phyloP scores from a whole-genome alignment of 495 filamentous ascomycete species.

The Lasiosphaeris hirsuta region DNA sequence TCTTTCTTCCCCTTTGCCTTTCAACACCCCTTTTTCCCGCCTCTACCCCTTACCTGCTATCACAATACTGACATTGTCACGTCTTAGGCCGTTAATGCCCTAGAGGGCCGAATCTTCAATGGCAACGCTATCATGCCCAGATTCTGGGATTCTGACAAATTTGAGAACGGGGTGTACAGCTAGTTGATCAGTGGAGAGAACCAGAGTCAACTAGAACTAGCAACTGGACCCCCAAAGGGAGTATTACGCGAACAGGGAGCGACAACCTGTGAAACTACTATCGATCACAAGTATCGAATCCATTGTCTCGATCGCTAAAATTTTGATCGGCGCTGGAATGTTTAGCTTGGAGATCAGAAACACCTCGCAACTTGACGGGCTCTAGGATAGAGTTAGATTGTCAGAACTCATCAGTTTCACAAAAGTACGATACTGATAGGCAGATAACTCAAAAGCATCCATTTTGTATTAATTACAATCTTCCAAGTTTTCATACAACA shows the following conservation, averaged over 20 bases:
- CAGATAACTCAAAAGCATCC: neutral
- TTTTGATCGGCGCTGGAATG: too few relatives aligned
- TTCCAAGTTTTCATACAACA: constrained; percentile 13
- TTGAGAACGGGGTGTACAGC: constrained; percentile 66
- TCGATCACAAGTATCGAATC: too few relatives aligned
- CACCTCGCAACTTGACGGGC: too few relatives aligned
- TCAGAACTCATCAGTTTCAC: too few relatives aligned
- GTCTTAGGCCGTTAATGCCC: constrained; percentile 78
- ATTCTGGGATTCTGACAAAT: constrained; percentile 78
- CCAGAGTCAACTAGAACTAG: neutral
- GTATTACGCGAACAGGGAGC: too few relatives aligned
- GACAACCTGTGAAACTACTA: too few relatives aligned
- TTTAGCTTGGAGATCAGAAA: too few relatives aligned
- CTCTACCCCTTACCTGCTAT: neutral
- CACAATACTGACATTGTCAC: neutral
- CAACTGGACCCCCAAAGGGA: too few relatives aligned
- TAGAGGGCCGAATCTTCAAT: constrained; percentile 80
- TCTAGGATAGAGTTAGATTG: too few relatives aligned
- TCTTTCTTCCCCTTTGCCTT: neutral
- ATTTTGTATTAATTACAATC: constrained; percentile 10
- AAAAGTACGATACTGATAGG: neutral
- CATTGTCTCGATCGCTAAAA: too few relatives aligned
- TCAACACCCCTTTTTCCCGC: neutral
- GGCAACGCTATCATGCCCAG: constrained; percentile 74
- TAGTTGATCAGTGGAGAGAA: neutral